phyloP scores from a whole-genome alignment of 2,329 filamentous ascomycete genomes.

The Fusarium napiforme region DNA sequence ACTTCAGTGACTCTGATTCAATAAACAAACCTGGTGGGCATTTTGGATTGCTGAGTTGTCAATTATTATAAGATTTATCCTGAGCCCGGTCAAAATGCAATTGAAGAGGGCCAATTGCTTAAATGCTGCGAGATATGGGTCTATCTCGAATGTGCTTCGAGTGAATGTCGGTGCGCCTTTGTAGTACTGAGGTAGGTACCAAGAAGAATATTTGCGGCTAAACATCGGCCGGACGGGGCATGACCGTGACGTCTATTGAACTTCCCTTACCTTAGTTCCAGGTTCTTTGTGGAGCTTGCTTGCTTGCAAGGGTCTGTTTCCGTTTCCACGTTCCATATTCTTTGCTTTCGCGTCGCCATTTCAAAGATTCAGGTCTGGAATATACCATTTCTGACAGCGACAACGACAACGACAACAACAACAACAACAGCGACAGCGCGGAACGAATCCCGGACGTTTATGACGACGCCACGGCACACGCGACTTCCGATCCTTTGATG shows the following conservation, averaged over 20 bases:
- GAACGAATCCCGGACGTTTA: conserved; percentile 3
- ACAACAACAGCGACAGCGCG: not conserved
- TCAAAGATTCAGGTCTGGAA: conserved; percentile 26
- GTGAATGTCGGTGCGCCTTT: conserved; percentile 23
- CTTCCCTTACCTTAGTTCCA: conserved; percentile 17
- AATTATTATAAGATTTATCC: not conserved
- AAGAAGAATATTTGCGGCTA: conserved; percentile 41
- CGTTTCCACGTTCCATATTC: conserved; percentile 38
- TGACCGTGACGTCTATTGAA: conserved; percentile 37
- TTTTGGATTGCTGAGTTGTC: conserved; percentile 3
- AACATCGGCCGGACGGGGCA: not conserved
- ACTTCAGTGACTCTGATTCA: conserved; percentile 1
- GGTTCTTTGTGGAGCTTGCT: conserved; percentile 32
- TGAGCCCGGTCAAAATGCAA: not conserved
- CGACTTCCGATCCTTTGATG: conserved; percentile 12
- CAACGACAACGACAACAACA: conserved; percentile 5
- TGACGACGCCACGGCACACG: not conserved
- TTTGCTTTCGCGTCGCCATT: conserved; percentile 44
- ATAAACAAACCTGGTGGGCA: conserved; percentile 40
- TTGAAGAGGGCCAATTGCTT: conserved; percentile 13
- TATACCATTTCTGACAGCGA: conserved; percentile 18
- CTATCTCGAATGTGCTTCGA: conserved; percentile 14
- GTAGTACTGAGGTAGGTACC: conserved; percentile 3
- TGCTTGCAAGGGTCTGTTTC: conserved; percentile 39
- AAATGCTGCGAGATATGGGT: conserved; percentile 8